These are phyloP conservation scores for Solanum chilense DNA, from an alignment of 257 asterid genomes.

Conservation along the genomic window DNA sequence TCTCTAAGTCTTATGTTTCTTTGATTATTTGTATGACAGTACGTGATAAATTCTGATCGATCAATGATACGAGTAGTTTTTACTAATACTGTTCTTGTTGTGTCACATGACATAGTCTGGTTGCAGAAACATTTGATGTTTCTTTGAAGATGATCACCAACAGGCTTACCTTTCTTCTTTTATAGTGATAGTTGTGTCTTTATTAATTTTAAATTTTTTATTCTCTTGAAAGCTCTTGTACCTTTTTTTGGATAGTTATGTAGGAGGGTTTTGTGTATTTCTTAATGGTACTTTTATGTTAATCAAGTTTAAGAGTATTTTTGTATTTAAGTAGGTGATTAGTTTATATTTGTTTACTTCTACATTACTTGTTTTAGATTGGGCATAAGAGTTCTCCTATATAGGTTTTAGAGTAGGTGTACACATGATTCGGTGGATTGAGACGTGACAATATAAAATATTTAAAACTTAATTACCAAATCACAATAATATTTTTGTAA, in stretches of 20 bases:
- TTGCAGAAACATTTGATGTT: too few species aligned
- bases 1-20: not conserved
- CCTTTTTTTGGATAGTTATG: not conserved
- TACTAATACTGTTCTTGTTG: too few species aligned
- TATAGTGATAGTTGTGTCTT: not conserved
- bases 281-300: not conserved
- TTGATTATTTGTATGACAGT: too few species aligned
- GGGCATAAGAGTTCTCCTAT: too few species aligned
- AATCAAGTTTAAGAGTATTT: too few species aligned
- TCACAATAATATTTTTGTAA: too few species aligned
- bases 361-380: not conserved
- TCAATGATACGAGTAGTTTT: not conserved
- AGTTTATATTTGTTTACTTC: too few species aligned
- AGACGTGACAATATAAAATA: too few species aligned
- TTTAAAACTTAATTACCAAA: too few species aligned
- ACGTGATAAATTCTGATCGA: too few species aligned
- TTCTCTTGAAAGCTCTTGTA: not conserved
- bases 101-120: not conserved
- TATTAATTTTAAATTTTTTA: too few species aligned
- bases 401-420: not conserved
- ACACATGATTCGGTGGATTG: rapidly evolving
- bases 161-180: not conserved
- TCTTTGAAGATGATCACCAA: not conserved
- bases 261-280: not conserved
- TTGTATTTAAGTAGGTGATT: too few species aligned